Evolutionary conservation across 2,329 filamentous ascomycete genomes (phyloP), one percentile per base, ranked within the genome.

Genomic region (Trichoderma sp.): DNA sequence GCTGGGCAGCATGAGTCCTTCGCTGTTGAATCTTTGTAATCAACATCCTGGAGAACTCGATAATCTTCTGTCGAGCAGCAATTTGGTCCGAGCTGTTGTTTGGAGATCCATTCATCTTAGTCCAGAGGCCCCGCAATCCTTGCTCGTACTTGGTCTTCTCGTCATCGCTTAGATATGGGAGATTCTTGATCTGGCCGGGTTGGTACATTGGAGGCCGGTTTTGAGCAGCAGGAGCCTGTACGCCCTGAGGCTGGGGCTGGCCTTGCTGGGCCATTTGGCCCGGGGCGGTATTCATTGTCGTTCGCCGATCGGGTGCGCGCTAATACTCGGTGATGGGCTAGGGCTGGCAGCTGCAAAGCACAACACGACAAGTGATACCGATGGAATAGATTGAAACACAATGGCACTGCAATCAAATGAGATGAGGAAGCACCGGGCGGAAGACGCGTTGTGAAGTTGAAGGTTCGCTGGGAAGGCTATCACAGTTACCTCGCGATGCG

Each of bases 61-160:
- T 81, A 27, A 93, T 89, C 83, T 91, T 92, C 56, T 86, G 86
- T 77, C 87, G 88, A 0, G 91, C 90, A 0, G 85, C 83, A 29
- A 85, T 81, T 63, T 91, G 87, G 27, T 88, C 86, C 0, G 80
- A 79, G 4, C 88, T 89, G 27, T 88, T 88, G 1, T 85, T 84
- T 0, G 86, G 81, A 0, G 85, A 83, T 24, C 85, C 87, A 75
- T 89, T 87, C 63, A 89, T 87, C 56, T 89, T 85, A 27, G 83
- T 85, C 87, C 89, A 93, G 0, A 92, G 83, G 2, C 83, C 80
- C 11, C 85, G 84, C 0, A 93, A 83, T 1, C 91, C 91, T 2
- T 85, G 82, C 78, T 92, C 89, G 78, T 92, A 93, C 78, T 91
- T 91, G 2, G 79, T 78, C 78, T 89, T 90, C 75, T 93, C 91